Base-by-base conservation (phyloP, 2,329 filamentous ascomycete species). In the Zopfia rhizophila region DNA sequence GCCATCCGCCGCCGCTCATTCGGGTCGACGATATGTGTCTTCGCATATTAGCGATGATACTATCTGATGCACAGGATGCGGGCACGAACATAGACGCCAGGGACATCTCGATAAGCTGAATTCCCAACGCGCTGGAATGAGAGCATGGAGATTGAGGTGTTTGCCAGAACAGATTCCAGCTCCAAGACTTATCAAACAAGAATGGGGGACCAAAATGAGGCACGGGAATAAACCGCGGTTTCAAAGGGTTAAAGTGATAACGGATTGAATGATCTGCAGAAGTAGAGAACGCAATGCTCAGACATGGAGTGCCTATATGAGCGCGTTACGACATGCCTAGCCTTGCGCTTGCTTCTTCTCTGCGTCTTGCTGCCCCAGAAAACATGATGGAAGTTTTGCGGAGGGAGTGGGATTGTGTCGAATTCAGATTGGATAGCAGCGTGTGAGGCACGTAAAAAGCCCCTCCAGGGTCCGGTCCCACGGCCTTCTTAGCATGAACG, bases 71-170 rank as follows among this genome's bases (percentile, higher is more conserved):
- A 17, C 11, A 37, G 18, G 16, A 31, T 13, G 24, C 18, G 37
- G 31, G 25, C 14, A 46, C 53, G 16, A 39, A 63, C 59, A 37
- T 68, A 68, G 38, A 68, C 62, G 16, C 64, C 61, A 14, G 55
- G 61, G 23, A 63, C 60, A 59, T 68, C 60, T 37, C 56, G 53
- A 45, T 68, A 68, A 17, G 64, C 65, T 21, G 64, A 53, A 48
- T 68, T 68, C 23, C 64, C 65, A 19, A 56, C 51, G 25, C 56
- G 55, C 33, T 63, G 57, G 47, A 60, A 65, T 6, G 59, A 60
- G 33, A 54, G 39, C 64, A 68, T 68, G 29, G 38, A 38, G 46
- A 40, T 21, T 13, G 38, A 36, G 46, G 25, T 31, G 17, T 40
- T 33, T 27, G 29, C 28, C 29, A 27, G 12, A 12, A n/a, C 11